Base-by-base conservation (phyloP, 2,329 filamentous ascomycete genomes). In the Coleophoma cylindrospora region DNA sequence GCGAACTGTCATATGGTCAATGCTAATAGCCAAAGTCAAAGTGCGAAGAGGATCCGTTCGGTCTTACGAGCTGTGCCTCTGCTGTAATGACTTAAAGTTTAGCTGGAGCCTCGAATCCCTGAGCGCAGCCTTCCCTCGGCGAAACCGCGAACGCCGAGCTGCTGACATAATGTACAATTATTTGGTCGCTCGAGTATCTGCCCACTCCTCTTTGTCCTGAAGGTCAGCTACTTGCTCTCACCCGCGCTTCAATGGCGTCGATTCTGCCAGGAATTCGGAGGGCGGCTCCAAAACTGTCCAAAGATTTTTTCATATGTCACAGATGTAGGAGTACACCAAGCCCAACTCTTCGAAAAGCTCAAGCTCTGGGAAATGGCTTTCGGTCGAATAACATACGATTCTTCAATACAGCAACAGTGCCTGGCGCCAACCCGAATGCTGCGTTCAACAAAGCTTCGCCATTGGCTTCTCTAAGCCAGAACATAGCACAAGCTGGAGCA, bases 231-330 rank as follows among this genome's bases (percentile, higher is more conserved):
- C 21, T 36, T 47, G 34, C 36, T 45, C 19, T 40, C 12, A 5
- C 21, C 6, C 9, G 27, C 27, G 27, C 51, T 32, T 46, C 59
- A 52, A 66, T 66, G 64, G 58, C 64, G 50, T 66, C 59, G 49
- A 34, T 65, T 40, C 37, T 66, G 6, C 58, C 63, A 15, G 56
- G 57, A 11, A 46, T 66, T 22, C 55, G 64, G 22, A 53, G 61
- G 44, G 59, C 56, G 41, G 52, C 55, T 27, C 63, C 63, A 10
- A 52, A 51, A 37, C 54, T 66, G 45, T 57, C 60, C 13, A 51
- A 44, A 9, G 56, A 64, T 47, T 62, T 66, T 54, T 64, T 65
- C 41, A 53, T 63, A 43, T 65, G 61, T 38, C 61, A 60, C 43
- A 59, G 61, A 58, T 65, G 60, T 46, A 49, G 59, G 3, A 61